Conservation (phyloP, 768 basidiomycete genomes). For the Lanmaoa pseudosensibilis region DNA sequence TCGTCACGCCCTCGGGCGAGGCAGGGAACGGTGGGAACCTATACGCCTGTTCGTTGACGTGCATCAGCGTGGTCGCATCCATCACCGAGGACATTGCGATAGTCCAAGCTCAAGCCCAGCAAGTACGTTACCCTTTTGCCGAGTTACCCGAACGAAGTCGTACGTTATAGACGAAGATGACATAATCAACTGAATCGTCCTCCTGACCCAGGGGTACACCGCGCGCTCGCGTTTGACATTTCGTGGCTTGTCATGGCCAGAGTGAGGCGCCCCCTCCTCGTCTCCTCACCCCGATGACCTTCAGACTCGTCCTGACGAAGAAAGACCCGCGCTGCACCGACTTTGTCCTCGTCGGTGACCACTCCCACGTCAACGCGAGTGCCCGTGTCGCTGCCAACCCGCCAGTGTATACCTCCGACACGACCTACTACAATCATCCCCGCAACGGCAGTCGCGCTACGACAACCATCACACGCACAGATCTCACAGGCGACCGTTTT, state of each 20-base stretch:
- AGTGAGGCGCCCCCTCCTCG: background rate
- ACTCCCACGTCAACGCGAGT: rapidly evolving
- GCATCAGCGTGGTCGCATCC: too few relatives aligned
- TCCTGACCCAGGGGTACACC: background rate
- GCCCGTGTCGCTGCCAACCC: background rate
- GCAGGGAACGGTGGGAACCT: constrained; percentile 51
- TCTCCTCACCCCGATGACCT: constrained; percentile 15
- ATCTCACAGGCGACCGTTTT: constrained; percentile 16
- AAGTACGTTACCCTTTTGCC: too few relatives aligned
- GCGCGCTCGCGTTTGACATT: background rate
- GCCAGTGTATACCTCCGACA: constrained; percentile 21
- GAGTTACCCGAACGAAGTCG: too few relatives aligned
- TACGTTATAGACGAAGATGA: too few relatives aligned
- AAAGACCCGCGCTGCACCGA: constrained; percentile 29
- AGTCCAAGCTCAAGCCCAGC: too few relatives aligned
- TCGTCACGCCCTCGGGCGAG: constrained; percentile 38
- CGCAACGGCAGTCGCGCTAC: constrained; percentile 15
- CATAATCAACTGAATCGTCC: constrained; percentile 5
- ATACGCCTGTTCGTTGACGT: background rate
- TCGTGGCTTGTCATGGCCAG: background rate
- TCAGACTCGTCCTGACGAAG: constrained; percentile 20
- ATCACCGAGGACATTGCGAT: background rate
- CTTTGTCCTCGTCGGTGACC: constrained; percentile 17
- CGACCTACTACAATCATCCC: constrained; percentile 4
- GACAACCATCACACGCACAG: constrained; percentile 28